A percentile compares a stretch with the other conserved stretches of the same genome.
Conservation (phyloP, 805 yeast species). For the Hanseniaspora clermontiae region DNA sequence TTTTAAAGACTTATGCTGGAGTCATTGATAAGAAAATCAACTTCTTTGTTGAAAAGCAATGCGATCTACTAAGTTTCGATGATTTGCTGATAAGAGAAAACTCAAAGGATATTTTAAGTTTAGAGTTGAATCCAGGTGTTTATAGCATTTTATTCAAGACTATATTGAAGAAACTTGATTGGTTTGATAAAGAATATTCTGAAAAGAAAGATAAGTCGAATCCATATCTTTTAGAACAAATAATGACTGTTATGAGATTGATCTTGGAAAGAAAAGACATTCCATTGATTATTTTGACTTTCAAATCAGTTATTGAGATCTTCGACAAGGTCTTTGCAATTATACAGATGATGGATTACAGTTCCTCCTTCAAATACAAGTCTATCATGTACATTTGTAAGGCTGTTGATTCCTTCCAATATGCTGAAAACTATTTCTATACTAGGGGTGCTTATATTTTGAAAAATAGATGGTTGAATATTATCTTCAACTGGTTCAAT, state of each 20-base stretch:
- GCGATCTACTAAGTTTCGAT: conserved; percentile 36
- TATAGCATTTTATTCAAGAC: conserved; percentile 35
- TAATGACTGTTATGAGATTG: conserved; percentile 35
- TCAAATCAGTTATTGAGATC: conserved; percentile 26
- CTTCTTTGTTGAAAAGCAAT: conserved; percentile 40
- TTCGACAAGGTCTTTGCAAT: conserved; percentile 26
- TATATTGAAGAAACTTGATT: conserved; percentile 27
- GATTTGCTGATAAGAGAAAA: conserved; percentile 52
- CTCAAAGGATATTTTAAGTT: conserved; percentile 56
- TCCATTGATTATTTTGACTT: conserved; percentile 25
- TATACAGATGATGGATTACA: conserved; percentile 21
- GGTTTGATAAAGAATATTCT: conserved; percentile 22
- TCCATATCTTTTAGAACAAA: conserved; percentile 36
- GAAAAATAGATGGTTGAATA: conserved; percentile 38
- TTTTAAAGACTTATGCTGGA: conserved; percentile 15
- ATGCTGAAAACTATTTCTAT: conserved; percentile 22
- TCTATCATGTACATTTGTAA: conserved; percentile 28
- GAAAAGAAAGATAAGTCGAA: conserved; percentile 22
- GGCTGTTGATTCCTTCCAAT: conserved; percentile 25
- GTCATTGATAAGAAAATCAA: conserved; percentile 30
- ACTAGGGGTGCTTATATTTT: conserved; percentile 34
- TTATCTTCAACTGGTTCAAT: conserved; percentile 43
- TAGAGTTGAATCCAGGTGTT: conserved; percentile 50
- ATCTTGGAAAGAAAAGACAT: conserved; percentile 28
- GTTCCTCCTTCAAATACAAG: conserved; percentile 23